These are phyloP conservation scores for Podila horticola DNA, from an alignment of 192 early-diverging fungal genomes.

Conservation along the genomic window DNA sequence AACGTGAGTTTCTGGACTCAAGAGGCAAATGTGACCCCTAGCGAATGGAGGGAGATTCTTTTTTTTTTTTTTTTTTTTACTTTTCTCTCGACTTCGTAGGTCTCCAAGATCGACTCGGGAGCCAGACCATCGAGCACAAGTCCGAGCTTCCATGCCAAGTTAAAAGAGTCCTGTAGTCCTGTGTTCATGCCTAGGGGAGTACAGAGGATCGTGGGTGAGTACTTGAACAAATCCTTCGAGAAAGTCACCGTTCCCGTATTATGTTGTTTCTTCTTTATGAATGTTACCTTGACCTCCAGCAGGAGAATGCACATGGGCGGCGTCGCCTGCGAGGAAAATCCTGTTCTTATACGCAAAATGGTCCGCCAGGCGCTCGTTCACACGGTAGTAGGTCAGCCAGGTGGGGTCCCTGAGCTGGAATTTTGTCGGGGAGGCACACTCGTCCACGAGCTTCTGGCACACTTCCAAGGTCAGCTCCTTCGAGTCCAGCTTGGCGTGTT, in stretches of 20 bases:
- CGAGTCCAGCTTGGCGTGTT: conserved; percentile 22
- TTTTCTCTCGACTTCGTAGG: conserved; percentile 41
- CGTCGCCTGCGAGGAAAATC: conserved; percentile 59
- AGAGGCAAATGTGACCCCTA: not conserved
- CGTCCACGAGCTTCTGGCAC: conserved; percentile 8
- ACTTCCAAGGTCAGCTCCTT: conserved; percentile 31
- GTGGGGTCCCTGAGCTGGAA: conserved; percentile 19
- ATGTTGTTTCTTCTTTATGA: not conserved
- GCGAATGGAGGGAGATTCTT: not conserved
- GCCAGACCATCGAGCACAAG: conserved; percentile 48
- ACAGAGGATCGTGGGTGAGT: not conserved
- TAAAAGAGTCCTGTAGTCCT: conserved; percentile 56
- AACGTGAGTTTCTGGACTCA: too few relatives aligned
- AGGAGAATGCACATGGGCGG: conserved; percentile 55
- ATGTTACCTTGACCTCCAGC: conserved; percentile 45
- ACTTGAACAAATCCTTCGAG: too few relatives aligned
- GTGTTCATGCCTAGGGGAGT: conserved; percentile 46
- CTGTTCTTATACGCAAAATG: conserved; percentile 34
- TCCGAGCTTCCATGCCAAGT: conserved; percentile 59
- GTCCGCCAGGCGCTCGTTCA: conserved; percentile 44
- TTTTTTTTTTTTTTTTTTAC: conserved; percentile 13
- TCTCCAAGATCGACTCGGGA: conserved; percentile 21
- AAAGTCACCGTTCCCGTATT: not conserved
- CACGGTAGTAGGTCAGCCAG: conserved; percentile 48
- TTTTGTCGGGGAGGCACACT: conserved; percentile 16